A percentile compares a stretch with the other conserved stretches of the same genome.
Conservation (phyloP, 2,329 filamentous ascomycete genomes). For the Penicillium capsulatum region DNA sequence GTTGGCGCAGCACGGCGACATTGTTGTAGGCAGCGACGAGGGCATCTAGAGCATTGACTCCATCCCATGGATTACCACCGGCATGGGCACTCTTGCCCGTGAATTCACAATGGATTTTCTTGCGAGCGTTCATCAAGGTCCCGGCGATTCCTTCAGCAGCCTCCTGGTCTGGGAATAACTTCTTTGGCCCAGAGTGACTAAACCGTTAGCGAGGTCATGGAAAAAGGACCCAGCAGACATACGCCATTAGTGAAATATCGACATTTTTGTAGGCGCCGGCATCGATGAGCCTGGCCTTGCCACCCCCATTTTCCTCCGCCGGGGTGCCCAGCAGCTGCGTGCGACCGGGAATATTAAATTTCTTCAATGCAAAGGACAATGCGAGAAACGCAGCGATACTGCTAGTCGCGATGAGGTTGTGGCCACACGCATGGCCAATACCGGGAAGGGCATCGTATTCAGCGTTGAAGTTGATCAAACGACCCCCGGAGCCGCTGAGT, state of each 20-base stretch:
- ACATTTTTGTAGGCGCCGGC: conserved; percentile 42
- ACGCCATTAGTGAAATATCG: conserved; percentile 45
- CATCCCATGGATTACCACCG: conserved; percentile 55
- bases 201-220: neutral
- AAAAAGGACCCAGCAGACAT: conserved; percentile 14
- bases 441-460: conserved; percentile 44
- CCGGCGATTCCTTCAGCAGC: conserved; percentile 25
- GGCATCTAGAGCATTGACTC: conserved; percentile 58
- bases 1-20: conserved; percentile 53
- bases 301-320: conserved; percentile 39
- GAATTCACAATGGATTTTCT: conserved; percentile 41
- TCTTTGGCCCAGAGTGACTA: conserved; percentile 26
- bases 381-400: conserved; percentile 43
- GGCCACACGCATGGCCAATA: conserved; percentile 42
- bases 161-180: conserved; percentile 24
- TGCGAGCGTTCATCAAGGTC: conserved; percentile 31
- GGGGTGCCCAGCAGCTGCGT: conserved; percentile 38
- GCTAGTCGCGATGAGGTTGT: conserved; percentile 39
- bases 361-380: conserved; percentile 40
- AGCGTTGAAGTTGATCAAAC: conserved; percentile 37
- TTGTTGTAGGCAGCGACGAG: conserved; percentile 46
- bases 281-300: conserved; percentile 42
- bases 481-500: conserved; percentile 40
- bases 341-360: conserved; percentile 38
- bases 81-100: conserved; percentile 54